Evolutionary conservation across 768 basidiomycete genomes (phyloP), one percentile per base, ranked within the genome.

Genomic region (Tricholoma flavovirens): DNA sequence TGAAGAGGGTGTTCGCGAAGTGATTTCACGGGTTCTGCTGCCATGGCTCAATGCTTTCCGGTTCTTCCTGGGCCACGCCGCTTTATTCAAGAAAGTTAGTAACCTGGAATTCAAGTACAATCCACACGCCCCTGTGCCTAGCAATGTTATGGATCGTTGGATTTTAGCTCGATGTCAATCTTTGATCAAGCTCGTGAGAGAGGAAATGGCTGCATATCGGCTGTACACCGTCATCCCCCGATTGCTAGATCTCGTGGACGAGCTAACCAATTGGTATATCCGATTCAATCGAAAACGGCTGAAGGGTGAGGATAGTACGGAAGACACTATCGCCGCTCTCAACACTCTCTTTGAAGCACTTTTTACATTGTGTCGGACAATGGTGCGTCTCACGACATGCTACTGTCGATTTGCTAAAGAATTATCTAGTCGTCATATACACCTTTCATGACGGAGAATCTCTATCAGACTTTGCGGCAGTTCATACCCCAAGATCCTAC

Each of bases 41-140:
- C 96, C 96, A 4, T 98, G 97, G 94, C 83, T 98, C 68, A 99
- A 98, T 70, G 91, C 95, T 43, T 95, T 95, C 85, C 93, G 96
- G 55, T 99, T 99, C 83, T 97, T 98, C 83, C 79, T 98, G 49
- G 93, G 92, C n/a, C 95, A 98, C 68, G 90, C 84, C 33, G 86
- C 86, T 3, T 76, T 98, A 22, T 77, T 93, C 63, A 88, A 93
- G 71, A 96, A 96, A 69, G 83, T 82, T 19, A 80, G 80, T 8
- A 85, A 85, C 4, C 73, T 83, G 58, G 82, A 86, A 49, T 98
- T 98, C 76, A 75, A 79, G 60, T 98, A 98, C 71, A 83, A 97
- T 66, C 80, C 89, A n/a, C 84, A 93, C 62, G 90, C 90, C 0
- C 81, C 87, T 5, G 75, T 88, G 17, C 90, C 91, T 12, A 81